Evolutionary conservation across 2,329 filamentous ascomycete species (phyloP), one percentile per base, ranked within the genome.

Genomic region (Verticillium isaacii): DNA sequence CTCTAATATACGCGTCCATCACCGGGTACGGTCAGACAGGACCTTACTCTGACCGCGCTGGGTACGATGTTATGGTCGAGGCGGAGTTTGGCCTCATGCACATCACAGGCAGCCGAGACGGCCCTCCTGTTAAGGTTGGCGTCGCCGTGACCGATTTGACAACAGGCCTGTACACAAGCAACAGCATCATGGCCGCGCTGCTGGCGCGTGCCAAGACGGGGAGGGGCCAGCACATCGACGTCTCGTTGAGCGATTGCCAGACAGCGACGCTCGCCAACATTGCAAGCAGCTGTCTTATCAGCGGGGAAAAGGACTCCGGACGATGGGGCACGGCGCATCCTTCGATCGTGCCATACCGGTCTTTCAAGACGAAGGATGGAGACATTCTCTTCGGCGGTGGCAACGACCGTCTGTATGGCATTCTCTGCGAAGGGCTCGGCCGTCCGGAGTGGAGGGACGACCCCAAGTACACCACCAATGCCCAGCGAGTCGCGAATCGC

Each of bases 1-100:
- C 82, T 6, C 82, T 99, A 56, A 91, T 99, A 67, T 99, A 99
- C 72, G 93, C 94, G 15, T 97, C 92, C 68, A 96, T 99, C 69
- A 99, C 95, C 0, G 95, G 95, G 1, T 99, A 98, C 72, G 95
- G 95, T 2, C 95, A 99, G 73, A 97, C 91, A 1, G 95, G 95
- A 0, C 95, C 95, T 0, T 97, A 96, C 75, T 87, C 89, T 6
- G 85, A 88, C 66, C 85, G 95, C 15, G 93, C 95, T 3, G 95
- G 95, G 5, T 99, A 99, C 81, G 95, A 99, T 76, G 95, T 99
- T 68, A 99, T 99, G 94, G 94, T 99, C 12, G 95, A 99, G 79
- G 95, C 95, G 63, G 95, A 98, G 74, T 93, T 99, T 78, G 95
- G 95, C 1, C 79, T 99, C 61, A 99, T 99, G 95, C 95, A 99